Conservation (phyloP, 1,284 basidiomycete species). For the Pseudozyma hubeiensis region DNA sequence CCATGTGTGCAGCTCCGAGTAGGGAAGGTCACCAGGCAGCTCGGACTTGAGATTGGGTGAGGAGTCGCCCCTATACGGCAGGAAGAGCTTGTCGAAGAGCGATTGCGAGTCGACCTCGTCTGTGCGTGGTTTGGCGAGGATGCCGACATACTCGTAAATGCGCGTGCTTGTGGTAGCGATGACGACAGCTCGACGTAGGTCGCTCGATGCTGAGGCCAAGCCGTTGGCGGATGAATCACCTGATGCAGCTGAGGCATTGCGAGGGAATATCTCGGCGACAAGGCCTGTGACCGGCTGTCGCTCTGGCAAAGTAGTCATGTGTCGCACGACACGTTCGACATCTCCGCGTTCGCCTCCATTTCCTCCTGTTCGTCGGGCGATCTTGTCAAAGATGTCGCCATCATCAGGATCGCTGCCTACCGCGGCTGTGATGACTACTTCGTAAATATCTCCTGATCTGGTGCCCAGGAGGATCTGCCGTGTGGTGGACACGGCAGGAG, state of each 20-base stretch:
- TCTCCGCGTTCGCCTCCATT: constrained; percentile 44
- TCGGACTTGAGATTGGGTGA: constrained; percentile 65
- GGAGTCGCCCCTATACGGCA: constrained; percentile 56
- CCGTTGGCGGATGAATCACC: neutral
- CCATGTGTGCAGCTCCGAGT: constrained; percentile 70
- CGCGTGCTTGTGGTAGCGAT: constrained; percentile 86
- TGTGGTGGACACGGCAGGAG: constrained; percentile 70
- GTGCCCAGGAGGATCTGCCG: constrained; percentile 90
- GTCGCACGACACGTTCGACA: constrained; percentile 56
- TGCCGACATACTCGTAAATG: constrained; percentile 89
- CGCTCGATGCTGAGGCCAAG: constrained; percentile 12
- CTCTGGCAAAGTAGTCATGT: constrained; percentile 58
- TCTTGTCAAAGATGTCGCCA: constrained; percentile 66
- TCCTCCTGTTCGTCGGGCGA: constrained; percentile 61
- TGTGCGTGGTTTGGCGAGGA: constrained; percentile 70
- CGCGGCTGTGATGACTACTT: constrained; percentile 77
- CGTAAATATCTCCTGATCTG: constrained; percentile 58
- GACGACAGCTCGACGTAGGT: constrained; percentile 70
- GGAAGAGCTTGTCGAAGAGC: constrained; percentile 61
- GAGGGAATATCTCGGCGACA: constrained; percentile 40
- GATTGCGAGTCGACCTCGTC: constrained; percentile 75
- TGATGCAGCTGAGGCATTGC: constrained; percentile 3
- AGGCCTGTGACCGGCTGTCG: constrained; percentile 63
- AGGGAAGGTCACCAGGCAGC: constrained; percentile 61
- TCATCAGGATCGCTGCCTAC: constrained; percentile 70